These are phyloP conservation scores for Colletotrichum chlorophyti DNA, from an alignment of 2,329 filamentous ascomycete genomes.

Conservation along the genomic window DNA sequence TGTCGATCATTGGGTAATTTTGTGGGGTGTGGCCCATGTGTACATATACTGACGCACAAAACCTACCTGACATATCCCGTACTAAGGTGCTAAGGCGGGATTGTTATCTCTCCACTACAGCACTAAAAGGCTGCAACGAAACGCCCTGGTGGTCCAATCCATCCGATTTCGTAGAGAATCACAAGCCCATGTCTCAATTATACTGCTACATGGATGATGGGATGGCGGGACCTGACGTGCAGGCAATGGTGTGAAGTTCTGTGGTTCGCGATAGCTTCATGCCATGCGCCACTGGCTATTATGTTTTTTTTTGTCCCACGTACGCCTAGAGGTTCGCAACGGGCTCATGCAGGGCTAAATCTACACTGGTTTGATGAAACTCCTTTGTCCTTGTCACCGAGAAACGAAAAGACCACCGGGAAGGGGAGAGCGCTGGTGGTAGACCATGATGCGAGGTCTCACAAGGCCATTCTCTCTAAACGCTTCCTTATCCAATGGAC, in stretches of 20 bases:
- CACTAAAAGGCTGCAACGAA: no score
- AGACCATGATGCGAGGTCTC: background rate
- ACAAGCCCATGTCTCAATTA: no score
- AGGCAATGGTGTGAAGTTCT: slow-evolving; percentile 2
- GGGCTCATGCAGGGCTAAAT: no score
- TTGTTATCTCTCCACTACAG: no score
- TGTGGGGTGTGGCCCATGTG: slow-evolving; percentile 10
- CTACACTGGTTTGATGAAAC: background rate
- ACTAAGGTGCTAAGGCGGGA: no score
- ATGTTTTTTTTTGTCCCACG: background rate
- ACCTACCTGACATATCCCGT: no score
- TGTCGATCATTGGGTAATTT: slow-evolving; percentile 20
- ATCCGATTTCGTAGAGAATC: no score
- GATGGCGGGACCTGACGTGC: slow-evolving; percentile 4
- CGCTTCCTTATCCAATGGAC: background rate
- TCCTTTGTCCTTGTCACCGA: slow-evolving; percentile 8
- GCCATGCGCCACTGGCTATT: background rate
- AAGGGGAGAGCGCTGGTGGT: background rate
- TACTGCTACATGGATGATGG: slow-evolving; percentile 12
- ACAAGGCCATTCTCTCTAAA: background rate
- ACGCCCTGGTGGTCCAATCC: no score
- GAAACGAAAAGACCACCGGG: background rate
- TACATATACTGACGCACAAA: no score
- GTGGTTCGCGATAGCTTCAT: slow-evolving; percentile 3
- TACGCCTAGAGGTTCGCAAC: background rate